phyloP scores from a whole-genome alignment of 768 basidiomycete genomes.

The Wakefieldia striispora region DNA sequence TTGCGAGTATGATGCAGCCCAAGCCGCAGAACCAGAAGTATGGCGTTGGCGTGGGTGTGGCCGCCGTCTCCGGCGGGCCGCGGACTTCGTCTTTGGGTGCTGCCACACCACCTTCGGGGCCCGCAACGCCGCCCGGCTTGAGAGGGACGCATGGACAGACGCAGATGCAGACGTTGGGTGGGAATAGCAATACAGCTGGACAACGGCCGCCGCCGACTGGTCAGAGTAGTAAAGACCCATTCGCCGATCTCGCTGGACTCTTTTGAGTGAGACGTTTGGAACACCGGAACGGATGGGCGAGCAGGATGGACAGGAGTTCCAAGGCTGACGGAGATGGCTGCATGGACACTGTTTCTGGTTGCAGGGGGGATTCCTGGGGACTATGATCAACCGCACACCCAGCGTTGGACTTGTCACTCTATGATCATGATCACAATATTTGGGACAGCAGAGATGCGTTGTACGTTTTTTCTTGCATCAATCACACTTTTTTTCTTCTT shows the following conservation, averaged over 20 bases:
- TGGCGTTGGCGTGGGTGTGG: not conserved
- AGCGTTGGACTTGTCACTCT: no score
- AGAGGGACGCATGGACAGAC: slow-evolving; percentile 5
- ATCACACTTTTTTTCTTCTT: slow-evolving; percentile 1
- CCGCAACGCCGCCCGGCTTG: slow-evolving; percentile 10
- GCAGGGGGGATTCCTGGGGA: no score
- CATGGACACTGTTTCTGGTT: no score
- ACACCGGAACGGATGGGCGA: no score
- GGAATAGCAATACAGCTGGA: slow-evolving; percentile 2
- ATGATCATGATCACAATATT: no score
- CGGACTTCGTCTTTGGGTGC: slow-evolving; percentile 12
- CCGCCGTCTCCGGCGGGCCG: not conserved
- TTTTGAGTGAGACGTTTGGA: slow-evolving; percentile 44
- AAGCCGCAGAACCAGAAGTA: slow-evolving; percentile 13
- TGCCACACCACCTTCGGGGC: slow-evolving; percentile 10
- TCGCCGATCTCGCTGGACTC: slow-evolving; percentile 76
- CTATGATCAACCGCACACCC: no score
- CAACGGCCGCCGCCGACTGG: slow-evolving; percentile 22
- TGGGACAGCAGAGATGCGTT: not conserved
- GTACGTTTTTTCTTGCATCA: slow-evolving; percentile 9
- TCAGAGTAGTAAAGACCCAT: slow-evolving; percentile 66
- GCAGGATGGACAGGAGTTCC: no score
- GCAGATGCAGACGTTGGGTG: not conserved
- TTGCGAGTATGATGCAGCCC: slow-evolving; percentile 16
- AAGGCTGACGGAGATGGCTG: no score